These are phyloP conservation scores for Triticum timopheevii DNA, from an alignment of 176 grass and related monocot species.

Conservation along the genomic window DNA sequence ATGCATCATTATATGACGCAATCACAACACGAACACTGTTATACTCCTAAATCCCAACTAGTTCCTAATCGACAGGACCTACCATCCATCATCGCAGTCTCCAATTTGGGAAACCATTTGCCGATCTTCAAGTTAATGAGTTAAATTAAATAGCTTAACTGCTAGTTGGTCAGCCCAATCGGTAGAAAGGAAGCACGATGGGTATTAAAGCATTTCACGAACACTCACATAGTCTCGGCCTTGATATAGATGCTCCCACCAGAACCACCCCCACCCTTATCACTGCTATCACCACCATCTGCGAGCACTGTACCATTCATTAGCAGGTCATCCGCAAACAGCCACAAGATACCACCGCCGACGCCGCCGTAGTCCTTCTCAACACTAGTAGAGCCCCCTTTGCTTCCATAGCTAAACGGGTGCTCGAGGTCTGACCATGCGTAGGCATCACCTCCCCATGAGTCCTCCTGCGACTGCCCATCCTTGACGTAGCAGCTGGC, in stretches of 20 bases:
- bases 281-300: slow-evolving; percentile 69
- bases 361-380: slow-evolving; percentile 85
- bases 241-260: slow-evolving; percentile 88
- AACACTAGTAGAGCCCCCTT: slow-evolving; percentile 80
- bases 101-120: not conserved
- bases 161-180: not conserved
- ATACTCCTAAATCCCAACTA: not conserved
- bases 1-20: not conserved
- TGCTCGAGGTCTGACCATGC: slow-evolving; percentile 66
- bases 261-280: slow-evolving; percentile 83
- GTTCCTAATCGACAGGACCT: slow-evolving; percentile 18
- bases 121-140: slow-evolving; percentile 24
- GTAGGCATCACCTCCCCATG: slow-evolving; percentile 93
- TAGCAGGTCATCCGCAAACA: slow-evolving; percentile 68
- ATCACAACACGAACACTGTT: not conserved
- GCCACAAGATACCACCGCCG: slow-evolving; percentile 79
- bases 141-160: slow-evolving; percentile 2
- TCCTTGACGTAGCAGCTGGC: slow-evolving; percentile 91
- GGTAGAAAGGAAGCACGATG: slow-evolving; percentile 13
- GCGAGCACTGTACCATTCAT: slow-evolving; percentile 72
- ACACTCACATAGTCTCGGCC: slow-evolving; percentile 73
- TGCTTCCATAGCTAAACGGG: slow-evolving; percentile 89
- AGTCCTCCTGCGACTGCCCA: slow-evolving; percentile 94
- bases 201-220: slow-evolving; percentile 23
- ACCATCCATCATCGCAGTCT: not conserved